phyloP scores from a whole-genome alignment of 2,329 filamentous ascomycete genomes.

The Microdochium bolleyi region DNA sequence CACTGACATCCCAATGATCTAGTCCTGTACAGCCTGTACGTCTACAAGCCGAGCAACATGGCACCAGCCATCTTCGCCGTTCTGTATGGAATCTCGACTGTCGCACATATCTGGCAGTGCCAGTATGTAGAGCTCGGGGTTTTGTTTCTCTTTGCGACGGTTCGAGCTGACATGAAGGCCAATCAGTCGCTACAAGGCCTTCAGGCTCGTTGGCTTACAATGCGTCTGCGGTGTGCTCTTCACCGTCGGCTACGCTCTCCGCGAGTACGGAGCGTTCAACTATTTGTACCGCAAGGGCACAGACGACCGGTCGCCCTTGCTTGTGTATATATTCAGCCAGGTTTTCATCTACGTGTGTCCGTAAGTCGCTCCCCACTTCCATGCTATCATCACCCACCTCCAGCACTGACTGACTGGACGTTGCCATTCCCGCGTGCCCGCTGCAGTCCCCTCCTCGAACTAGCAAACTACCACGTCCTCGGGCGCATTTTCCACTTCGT shows the following conservation, averaged over 20 bases:
- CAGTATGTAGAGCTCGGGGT: constrained; percentile 9
- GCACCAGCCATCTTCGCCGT: constrained; percentile 39
- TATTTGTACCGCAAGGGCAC: constrained; percentile 24
- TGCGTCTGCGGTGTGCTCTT: constrained; percentile 42
- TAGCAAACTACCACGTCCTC: constrained; percentile 57
- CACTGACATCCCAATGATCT: constrained; percentile 2
- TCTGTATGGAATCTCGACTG: constrained; percentile 30
- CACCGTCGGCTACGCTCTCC: constrained; percentile 42
- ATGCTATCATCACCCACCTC: neutral
- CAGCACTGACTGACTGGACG: neutral
- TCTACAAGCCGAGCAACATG: constrained; percentile 39
- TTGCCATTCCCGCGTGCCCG: neutral
- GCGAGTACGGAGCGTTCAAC: constrained; percentile 42
- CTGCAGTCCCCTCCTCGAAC: constrained; percentile 48
- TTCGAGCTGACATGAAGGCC: neutral
- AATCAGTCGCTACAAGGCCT: constrained; percentile 41
- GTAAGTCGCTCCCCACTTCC: constrained; percentile 17
- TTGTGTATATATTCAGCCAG: constrained; percentile 36
- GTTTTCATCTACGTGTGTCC: constrained; percentile 26
- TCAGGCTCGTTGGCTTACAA: constrained; percentile 40
- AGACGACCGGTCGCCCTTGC: constrained; percentile 12
- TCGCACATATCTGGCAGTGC: constrained; percentile 37
- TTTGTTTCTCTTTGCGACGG: neutral
- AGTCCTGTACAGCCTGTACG: constrained; percentile 18
- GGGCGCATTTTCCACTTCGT: constrained; percentile 54